These are phyloP conservation scores for Clitocybe nebularis DNA, from an alignment of 1,284 basidiomycete species.

Conservation along the genomic window DNA sequence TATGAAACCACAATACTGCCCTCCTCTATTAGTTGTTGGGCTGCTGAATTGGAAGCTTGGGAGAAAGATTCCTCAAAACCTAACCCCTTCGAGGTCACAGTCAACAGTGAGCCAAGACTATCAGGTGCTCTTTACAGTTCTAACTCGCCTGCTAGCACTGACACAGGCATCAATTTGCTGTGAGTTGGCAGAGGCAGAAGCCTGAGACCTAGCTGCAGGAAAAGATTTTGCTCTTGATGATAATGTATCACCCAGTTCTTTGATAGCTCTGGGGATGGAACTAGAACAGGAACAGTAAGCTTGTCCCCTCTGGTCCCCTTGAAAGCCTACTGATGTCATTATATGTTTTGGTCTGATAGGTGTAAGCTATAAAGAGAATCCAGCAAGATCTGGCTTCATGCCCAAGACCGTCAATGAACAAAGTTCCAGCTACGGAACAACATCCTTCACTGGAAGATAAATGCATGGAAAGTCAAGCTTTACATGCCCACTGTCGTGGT, in stretches of 20 bases:
- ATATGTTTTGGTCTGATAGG: background rate
- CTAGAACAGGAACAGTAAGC: slow-evolving; percentile 12
- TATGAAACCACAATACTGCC: slow-evolving; percentile 6
- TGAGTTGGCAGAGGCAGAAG: slow-evolving; percentile 10
- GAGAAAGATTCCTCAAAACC: slow-evolving; percentile 16
- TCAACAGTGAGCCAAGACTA: slow-evolving; percentile 18
- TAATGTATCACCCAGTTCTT: slow-evolving; percentile 10
- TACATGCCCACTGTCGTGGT: background rate
- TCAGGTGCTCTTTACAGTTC: too few relatives aligned
- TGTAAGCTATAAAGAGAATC: background rate
- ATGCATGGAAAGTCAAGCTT: slow-evolving; percentile 1
- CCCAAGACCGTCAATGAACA: background rate
- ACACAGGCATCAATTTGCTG: slow-evolving; percentile 8
- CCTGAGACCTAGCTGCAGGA: slow-evolving; percentile 1
- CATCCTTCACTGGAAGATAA: background rate
- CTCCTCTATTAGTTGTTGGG: slow-evolving; percentile 16
- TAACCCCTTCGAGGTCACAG: slow-evolving; percentile 22
- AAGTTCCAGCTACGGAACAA: slow-evolving; percentile 1
- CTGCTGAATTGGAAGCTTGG: slow-evolving; percentile 18
- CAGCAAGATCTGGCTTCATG: slow-evolving; percentile 1
- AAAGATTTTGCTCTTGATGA: slow-evolving; percentile 12
- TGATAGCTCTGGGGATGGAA: slow-evolving; percentile 12
- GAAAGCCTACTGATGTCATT: too few relatives aligned
- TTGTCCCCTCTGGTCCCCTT: background rate
- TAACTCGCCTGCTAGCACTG: slow-evolving; percentile 3